Conservation (phyloP, 177 flowering plant genomes). For the Vitis hybrid region DNA sequence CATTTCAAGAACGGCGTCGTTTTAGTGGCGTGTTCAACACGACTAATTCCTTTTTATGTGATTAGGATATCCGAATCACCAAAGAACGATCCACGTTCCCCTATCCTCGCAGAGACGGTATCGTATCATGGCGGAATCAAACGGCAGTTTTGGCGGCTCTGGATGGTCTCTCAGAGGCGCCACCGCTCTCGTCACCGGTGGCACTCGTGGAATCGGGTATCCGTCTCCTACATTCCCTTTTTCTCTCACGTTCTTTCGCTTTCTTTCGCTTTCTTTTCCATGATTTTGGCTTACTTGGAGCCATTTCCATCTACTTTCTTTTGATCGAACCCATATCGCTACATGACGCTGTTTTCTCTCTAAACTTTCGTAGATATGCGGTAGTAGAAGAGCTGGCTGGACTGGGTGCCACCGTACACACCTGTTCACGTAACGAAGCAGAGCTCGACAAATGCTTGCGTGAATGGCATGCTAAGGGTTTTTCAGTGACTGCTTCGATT, state of each 20-base stretch:
- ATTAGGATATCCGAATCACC: no score
- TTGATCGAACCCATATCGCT: no score
- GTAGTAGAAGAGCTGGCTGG: slow-evolving; percentile 45
- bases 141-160: neutral
- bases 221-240: neutral
- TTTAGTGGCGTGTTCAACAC: no score
- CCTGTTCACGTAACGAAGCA: slow-evolving; percentile 39
- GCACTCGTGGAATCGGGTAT: slow-evolving; percentile 26
- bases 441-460: slow-evolving; percentile 31
- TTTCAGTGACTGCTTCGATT: slow-evolving; percentile 41
- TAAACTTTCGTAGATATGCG: slow-evolving; percentile 26
- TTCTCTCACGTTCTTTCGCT: no score
- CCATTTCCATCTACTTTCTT: no score
- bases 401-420: slow-evolving; percentile 40
- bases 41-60: no score
- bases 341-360: no score
- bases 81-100: no score
- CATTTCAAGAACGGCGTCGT: no score
- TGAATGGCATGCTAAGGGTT: slow-evolving; percentile 44
- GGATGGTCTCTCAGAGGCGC: slow-evolving; percentile 24
- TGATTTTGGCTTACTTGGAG: no score
- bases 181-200: slow-evolving; percentile 28
- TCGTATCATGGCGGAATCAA: neutral
- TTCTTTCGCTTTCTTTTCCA: neutral
- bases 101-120: neutral